Evolutionary conservation across 2,329 filamentous ascomycete species (phyloP).

Genomic region (Fusarium marasasianum): DNA sequence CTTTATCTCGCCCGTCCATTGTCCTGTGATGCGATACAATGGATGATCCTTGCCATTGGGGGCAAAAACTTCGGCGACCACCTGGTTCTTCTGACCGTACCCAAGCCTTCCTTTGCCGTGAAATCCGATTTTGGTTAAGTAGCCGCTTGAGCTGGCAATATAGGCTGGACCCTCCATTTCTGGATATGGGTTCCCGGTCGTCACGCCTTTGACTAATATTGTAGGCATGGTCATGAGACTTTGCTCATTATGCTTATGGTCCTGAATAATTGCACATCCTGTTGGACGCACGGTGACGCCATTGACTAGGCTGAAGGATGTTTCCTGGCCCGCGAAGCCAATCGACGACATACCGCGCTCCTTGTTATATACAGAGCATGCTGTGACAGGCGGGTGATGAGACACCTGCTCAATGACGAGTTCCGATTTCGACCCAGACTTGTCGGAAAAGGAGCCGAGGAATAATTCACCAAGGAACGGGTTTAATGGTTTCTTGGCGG

Average conservation of each 20-base stretch:
- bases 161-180: slow-evolving; percentile 11
- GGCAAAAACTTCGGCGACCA: slow-evolving; percentile 3
- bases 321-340: slow-evolving; percentile 14
- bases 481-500: slow-evolving; percentile 59
- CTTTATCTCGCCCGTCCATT: neutral
- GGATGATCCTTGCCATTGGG: neutral
- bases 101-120: slow-evolving; percentile 8
- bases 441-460: slow-evolving; percentile 51
- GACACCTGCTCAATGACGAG: slow-evolving; percentile 58
- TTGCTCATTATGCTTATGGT: slow-evolving; percentile 7
- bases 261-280: slow-evolving; percentile 11
- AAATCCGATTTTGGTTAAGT: slow-evolving; percentile 10
- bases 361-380: slow-evolving; percentile 35
- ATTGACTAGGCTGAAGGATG: slow-evolving; percentile 10
- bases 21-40: neutral
- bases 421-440: slow-evolving; percentile 38
- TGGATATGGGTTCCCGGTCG: slow-evolving; percentile 10
- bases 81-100: slow-evolving; percentile 12
- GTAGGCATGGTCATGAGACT: slow-evolving; percentile 20
- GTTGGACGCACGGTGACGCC: slow-evolving; percentile 12
- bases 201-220: slow-evolving; percentile 10
- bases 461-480: slow-evolving; percentile 63
- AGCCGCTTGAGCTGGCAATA: slow-evolving; percentile 14
- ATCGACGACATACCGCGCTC: slow-evolving; percentile 16
- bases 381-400: slow-evolving; percentile 63